Evolutionary conservation across 768 basidiomycete species (phyloP).

Genomic region (Rhizopogon roseolus): DNA sequence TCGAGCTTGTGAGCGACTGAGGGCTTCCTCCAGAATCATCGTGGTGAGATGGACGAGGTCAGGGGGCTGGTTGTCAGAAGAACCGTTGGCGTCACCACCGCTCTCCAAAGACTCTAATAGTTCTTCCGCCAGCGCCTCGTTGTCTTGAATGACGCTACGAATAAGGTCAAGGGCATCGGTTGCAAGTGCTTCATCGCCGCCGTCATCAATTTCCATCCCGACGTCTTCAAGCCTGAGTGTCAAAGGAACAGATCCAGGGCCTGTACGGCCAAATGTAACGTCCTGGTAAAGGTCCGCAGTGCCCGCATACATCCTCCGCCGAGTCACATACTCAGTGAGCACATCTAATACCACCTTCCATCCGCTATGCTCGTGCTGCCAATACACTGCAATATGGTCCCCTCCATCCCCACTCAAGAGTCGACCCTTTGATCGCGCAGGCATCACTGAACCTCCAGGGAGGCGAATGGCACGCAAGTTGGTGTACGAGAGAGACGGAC

Average conservation of each 20-base stretch:
- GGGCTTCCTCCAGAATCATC: conserved; percentile 75
- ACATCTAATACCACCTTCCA: conserved; percentile 87
- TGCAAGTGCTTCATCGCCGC: conserved; percentile 60
- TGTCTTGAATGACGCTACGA: conserved; percentile 69
- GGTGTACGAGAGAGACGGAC: conserved; percentile 52
- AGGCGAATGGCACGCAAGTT: conserved; percentile 65
- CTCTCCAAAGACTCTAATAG: conserved; percentile 63
- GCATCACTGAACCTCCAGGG: conserved; percentile 72
- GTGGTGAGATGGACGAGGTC: conserved; percentile 78
- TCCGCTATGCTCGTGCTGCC: conserved; percentile 80
- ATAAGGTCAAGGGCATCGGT: conserved; percentile 76
- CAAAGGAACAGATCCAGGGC: conserved; percentile 30
- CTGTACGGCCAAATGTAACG: conserved; percentile 48
- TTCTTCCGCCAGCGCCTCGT: conserved; percentile 55
- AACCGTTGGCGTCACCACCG: conserved; percentile 2
- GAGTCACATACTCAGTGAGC: conserved; percentile 69
- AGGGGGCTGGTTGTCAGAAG: conserved; percentile 46
- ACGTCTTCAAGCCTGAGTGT: conserved; percentile 59
- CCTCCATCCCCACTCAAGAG: conserved; percentile 69
- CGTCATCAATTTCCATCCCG: conserved; percentile 62
- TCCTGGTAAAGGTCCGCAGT: conserved; percentile 42
- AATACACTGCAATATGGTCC: conserved; percentile 62
- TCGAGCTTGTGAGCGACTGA: conserved; percentile 46
- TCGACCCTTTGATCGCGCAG: conserved; percentile 60
- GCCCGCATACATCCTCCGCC: conserved; percentile 40